Evolutionary conservation across 345 rosid genomes (phyloP).

Genomic region (Citrus reticulata): DNA sequence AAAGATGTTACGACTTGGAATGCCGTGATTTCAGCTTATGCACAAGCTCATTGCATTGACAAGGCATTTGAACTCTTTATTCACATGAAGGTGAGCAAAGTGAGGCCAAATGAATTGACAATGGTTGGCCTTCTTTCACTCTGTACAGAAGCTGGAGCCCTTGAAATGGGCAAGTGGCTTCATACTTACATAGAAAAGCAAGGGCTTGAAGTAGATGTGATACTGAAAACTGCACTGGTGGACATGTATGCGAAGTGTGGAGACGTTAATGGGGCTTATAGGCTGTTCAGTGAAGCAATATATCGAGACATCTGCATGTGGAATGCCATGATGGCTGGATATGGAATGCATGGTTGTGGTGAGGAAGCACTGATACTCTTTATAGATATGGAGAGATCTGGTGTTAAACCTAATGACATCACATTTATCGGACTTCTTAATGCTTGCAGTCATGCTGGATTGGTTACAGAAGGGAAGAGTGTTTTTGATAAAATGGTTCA

Average conservation of each 20-base stretch:
- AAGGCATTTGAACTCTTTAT: constrained; percentile 31
- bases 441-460: constrained; percentile 56
- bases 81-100: constrained; percentile 26
- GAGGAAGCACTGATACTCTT: constrained; percentile 37
- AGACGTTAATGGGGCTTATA: constrained; percentile 27
- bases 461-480: constrained; percentile 42
- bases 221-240: constrained; percentile 35
- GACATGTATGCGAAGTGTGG: constrained; percentile 58
- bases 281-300: constrained; percentile 29
- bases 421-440: constrained; percentile 43
- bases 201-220: constrained; percentile 27
- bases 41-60: constrained; percentile 21
- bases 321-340: constrained; percentile 50
- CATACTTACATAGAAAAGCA: constrained; percentile 32
- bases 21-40: constrained; percentile 39
- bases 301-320: constrained; percentile 33
- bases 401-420: constrained; percentile 32
- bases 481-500: constrained; percentile 33
- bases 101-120: constrained; percentile 31
- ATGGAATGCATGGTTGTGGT: constrained; percentile 44
- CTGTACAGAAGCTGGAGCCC: constrained; percentile 34
- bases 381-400: constrained; percentile 34
- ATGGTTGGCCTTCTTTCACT: constrained; percentile 30
- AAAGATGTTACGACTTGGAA: constrained; percentile 35
- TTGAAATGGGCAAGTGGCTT: constrained; percentile 40